A percentile compares a stretch with the other conserved stretches of the same genome.
phyloP scores from a whole-genome alignment of 768 basidiomycete genomes.

The Porphyrellus cyaneotinctus region DNA sequence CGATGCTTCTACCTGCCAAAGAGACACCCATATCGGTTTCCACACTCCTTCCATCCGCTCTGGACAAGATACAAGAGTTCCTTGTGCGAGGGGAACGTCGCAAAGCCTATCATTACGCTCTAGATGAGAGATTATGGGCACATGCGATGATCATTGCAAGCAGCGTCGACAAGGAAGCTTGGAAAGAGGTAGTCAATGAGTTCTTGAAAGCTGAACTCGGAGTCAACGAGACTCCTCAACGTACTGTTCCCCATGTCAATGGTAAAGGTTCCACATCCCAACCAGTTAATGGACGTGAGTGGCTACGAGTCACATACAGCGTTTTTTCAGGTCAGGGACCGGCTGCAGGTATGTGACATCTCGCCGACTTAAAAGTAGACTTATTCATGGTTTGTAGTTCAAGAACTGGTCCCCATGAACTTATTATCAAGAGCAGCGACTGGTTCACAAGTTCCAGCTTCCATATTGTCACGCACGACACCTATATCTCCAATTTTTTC shows the following conservation, averaged over 20 bases:
- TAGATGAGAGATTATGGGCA: conserved; percentile 88
- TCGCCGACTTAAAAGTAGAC: background rate
- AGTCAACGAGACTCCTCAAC: conserved; percentile 29
- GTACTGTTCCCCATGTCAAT: conserved; percentile 10
- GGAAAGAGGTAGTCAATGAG: conserved; percentile 86
- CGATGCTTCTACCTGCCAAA: conserved; percentile 28
- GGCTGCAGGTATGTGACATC: conserved; percentile 50
- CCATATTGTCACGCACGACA: conserved; percentile 38
- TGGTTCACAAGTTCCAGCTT: conserved; percentile 37
- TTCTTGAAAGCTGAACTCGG: conserved; percentile 79
- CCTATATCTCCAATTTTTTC: conserved; percentile 66
- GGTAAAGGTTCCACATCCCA: conserved; percentile 21
- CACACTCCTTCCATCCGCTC: conserved; percentile 54
- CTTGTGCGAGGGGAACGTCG: conserved; percentile 81
- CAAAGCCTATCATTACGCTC: conserved; percentile 83
- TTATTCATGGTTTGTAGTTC: conserved; percentile 44
- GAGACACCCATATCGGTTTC: conserved; percentile 57
- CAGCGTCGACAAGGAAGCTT: conserved; percentile 87
- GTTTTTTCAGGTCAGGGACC: conserved; percentile 82
- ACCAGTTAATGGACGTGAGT: conserved; percentile 56
- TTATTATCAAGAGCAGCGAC: conserved; percentile 40
- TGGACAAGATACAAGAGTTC: conserved; percentile 76
- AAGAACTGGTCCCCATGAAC: conserved; percentile 65
- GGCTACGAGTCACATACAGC: conserved; percentile 77
- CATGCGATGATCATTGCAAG: conserved; percentile 95